These are phyloP conservation scores for Aspergillus ostianus DNA, from an alignment of 495 filamentous ascomycete genomes.

Conservation along the genomic window DNA sequence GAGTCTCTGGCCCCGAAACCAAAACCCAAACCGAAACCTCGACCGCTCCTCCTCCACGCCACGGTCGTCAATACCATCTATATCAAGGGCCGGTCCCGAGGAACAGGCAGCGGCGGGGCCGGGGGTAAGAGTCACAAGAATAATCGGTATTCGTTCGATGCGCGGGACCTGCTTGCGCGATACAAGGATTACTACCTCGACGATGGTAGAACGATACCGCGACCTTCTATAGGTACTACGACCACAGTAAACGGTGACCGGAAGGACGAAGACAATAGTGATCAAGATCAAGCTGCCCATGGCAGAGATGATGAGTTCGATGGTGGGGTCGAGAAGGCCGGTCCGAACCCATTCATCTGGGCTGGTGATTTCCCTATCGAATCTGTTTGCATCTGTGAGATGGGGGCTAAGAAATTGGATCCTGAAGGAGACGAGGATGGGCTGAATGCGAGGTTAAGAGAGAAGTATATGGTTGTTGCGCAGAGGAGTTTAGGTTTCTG, in stretches of 20 bases:
- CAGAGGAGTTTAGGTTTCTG: conserved; percentile 28
- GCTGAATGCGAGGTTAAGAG: conserved; percentile 36
- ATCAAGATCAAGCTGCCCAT: not conserved
- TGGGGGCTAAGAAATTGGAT: conserved; percentile 68
- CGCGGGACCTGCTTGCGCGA: conserved; percentile 28
- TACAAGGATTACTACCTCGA: conserved; percentile 38
- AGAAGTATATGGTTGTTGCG: conserved; percentile 44
- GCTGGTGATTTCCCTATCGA: conserved; percentile 60
- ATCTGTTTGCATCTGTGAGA: conserved; percentile 68
- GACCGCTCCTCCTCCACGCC: conserved; percentile 77
- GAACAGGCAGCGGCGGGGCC: conserved; percentile 24
- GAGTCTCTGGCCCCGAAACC: conserved; percentile 9
- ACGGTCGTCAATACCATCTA: conserved; percentile 90
- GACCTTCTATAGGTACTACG: conserved; percentile 5
- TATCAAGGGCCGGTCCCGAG: conserved; percentile 44
- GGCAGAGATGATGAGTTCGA: not conserved
- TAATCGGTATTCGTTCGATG: conserved; percentile 38
- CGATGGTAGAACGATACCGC: conserved; percentile 21
- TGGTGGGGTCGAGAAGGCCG: not conserved
- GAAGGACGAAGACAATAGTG: not conserved
- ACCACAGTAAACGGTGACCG: not conserved
- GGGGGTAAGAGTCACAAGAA: conserved; percentile 32
- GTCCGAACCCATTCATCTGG: conserved; percentile 49
- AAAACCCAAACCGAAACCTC: conserved; percentile 29
- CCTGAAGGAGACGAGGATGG: conserved; percentile 22